Evolutionary conservation across 345 rosid genomes (phyloP).

Genomic region (Laguncularia racemosa): DNA sequence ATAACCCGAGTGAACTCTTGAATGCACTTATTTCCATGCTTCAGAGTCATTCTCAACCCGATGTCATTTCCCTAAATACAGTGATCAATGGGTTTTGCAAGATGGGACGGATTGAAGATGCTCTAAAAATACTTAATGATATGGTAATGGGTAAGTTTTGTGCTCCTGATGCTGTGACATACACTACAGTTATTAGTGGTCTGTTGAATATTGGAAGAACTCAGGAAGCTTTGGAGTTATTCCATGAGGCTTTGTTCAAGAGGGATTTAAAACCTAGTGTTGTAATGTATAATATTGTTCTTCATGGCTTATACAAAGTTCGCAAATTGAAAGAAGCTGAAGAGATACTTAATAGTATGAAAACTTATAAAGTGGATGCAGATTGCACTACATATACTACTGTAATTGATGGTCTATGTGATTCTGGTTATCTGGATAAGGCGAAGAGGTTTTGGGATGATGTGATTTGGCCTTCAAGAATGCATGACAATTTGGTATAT

Average conservation of each 20-base stretch:
- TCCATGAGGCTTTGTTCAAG: constrained; percentile 41
- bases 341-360: constrained; percentile 44
- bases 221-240: constrained; percentile 44
- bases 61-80: constrained; percentile 73
- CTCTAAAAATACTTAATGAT: constrained; percentile 60
- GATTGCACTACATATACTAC: constrained; percentile 46
- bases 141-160: constrained; percentile 70
- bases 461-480: constrained; percentile 70
- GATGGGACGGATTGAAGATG: constrained; percentile 64
- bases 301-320: constrained; percentile 52
- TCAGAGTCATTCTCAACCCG: constrained; percentile 58
- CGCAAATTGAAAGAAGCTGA: constrained; percentile 43
- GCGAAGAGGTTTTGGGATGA: constrained; percentile 79
- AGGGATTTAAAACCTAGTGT: constrained; percentile 46
- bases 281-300: constrained; percentile 68
- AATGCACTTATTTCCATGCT: constrained; percentile 73
- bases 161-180: constrained; percentile 67
- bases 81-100: constrained; percentile 75
- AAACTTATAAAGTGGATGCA: constrained; percentile 31
- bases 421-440: constrained; percentile 34
- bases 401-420: constrained; percentile 51
- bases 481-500: constrained; percentile 67
- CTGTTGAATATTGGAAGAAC: constrained; percentile 52
- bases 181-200: constrained; percentile 57
- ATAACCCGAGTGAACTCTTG: constrained; percentile 58